These are phyloP conservation scores for Colletotrichum phormii DNA, from an alignment of 2,329 filamentous ascomycete species.

Conservation along the genomic window DNA sequence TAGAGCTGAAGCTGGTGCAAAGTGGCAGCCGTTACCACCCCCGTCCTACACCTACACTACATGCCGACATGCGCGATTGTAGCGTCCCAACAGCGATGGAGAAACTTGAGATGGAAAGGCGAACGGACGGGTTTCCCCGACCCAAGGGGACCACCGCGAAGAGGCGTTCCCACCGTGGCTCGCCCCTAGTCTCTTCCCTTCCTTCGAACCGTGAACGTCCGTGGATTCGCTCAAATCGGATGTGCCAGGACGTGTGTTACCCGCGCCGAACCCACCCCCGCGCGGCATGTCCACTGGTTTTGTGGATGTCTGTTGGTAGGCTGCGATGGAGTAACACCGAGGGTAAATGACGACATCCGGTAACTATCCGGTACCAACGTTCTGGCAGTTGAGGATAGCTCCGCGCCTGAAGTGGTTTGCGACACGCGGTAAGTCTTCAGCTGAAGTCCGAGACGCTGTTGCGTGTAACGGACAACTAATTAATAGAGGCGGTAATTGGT, in stretches of 20 bases:
- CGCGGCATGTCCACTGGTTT: conserved; percentile 14
- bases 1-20: not conserved
- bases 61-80: not conserved
- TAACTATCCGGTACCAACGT: not conserved
- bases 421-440: not conserved
- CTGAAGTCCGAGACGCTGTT: no score
- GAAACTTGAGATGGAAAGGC: not conserved
- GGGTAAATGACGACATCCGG: conserved; percentile 32
- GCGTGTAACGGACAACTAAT: no score
- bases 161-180: conserved; percentile 11
- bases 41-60: not conserved
- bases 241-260: not conserved
- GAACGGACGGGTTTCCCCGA: not conserved
- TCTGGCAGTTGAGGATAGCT: not conserved
- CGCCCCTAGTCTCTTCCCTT: conserved; percentile 6
- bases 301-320: not conserved
- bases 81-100: conserved; percentile 10
- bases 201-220: not conserved
- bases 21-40: not conserved
- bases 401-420: not conserved
- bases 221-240: not conserved
- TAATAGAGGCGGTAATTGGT: no score
- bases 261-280: conserved; percentile 9
- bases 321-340: conserved; percentile 30
- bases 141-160: not conserved